A percentile compares a stretch with the other conserved stretches of the same genome.
phyloP scores from a whole-genome alignment of 2,329 filamentous ascomycete genomes.

The Penicillium corylophilum region DNA sequence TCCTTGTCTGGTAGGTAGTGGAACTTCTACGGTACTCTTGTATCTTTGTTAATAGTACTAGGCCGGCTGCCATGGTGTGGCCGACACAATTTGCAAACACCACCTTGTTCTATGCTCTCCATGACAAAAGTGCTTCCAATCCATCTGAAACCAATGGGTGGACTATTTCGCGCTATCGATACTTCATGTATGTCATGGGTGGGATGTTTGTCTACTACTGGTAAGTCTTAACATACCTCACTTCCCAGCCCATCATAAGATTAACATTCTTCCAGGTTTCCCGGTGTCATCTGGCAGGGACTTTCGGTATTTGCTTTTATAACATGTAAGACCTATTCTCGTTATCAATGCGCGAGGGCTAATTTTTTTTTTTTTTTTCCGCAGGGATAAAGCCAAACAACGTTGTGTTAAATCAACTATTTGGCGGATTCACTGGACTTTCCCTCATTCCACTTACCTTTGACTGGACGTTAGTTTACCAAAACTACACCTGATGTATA shows the following conservation, averaged over 20 bases:
- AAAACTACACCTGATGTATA: too few relatives aligned
- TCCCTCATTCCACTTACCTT: slow-evolving; percentile 66
- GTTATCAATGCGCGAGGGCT: neutral
- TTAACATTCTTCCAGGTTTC: slow-evolving; percentile 40
- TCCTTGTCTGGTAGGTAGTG: slow-evolving; percentile 49
- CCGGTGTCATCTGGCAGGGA: slow-evolving; percentile 64
- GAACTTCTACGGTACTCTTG: neutral
- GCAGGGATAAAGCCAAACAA: slow-evolving; percentile 59
- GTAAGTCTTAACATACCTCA: slow-evolving; percentile 11
- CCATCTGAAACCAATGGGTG: slow-evolving; percentile 60
- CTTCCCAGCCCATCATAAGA: neutral
- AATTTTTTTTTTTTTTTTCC: neutral
- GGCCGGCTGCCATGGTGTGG: slow-evolving; percentile 66
- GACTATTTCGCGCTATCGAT: slow-evolving; percentile 61
- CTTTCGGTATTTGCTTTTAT: slow-evolving; percentile 66
- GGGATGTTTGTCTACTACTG: slow-evolving; percentile 64
- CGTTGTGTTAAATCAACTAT: slow-evolving; percentile 49
- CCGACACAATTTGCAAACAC: slow-evolving; percentile 63
- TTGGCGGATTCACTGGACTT: slow-evolving; percentile 67
- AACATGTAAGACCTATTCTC: slow-evolving; percentile 51
- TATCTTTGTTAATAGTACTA: neutral
- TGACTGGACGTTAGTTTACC: slow-evolving; percentile 28
- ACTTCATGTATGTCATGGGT: slow-evolving; percentile 57
- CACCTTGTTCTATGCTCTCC: slow-evolving; percentile 68
- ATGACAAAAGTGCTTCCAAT: slow-evolving; percentile 57